Evolutionary conservation across 306 rosid genomes (phyloP), one percentile per base, ranked within the genome.

Genomic region (Casuarina glauca): DNA sequence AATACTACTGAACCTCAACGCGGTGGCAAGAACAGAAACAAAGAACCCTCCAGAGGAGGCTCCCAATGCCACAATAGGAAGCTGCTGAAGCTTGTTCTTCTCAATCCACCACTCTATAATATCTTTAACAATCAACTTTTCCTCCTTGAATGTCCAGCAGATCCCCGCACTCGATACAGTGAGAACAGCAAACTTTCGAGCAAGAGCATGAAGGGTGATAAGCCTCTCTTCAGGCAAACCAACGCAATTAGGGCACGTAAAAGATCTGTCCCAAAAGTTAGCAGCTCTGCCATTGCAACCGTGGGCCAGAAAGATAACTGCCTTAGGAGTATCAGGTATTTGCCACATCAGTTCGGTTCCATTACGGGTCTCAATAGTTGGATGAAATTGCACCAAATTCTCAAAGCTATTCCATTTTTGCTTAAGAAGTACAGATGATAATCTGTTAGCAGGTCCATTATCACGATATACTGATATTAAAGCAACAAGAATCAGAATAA

Each of bases 31-130:
- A 75, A 91, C 85, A 19, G 99, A 95, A 60, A 93, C 91, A 86
- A 95, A 95, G 82, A 88, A 58, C 13, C 99, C 97, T 46, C 97
- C 97, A 50, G 99, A 95, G 16, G 99, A 93, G 64, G 97, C 99
- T 39, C 97, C 97, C 77, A 92, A 74, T 48, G 97, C 98, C 74
- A 92, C 87, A 74, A 91, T 88, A 76, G 97, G 97, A 81, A 89
- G 89, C 19, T 87, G 79, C 44, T 78, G 84, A 67, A 95, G 93
- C 85, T 87, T 89, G 73, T 83, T 88, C 62, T 72, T 86, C 74
- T 78, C 73, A 74, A 82, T 74, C 97, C 97, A 95, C 98, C 97
- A 85, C 5, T 69, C 79, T 74, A 92, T 69, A 57, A 89, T 86
- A 75, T 87, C 90, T 74, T 89, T 92, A 71, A 86, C 90, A 67